Base-by-base conservation (phyloP, 2,329 filamentous ascomycete species). In the Neonectria magnoliae region DNA sequence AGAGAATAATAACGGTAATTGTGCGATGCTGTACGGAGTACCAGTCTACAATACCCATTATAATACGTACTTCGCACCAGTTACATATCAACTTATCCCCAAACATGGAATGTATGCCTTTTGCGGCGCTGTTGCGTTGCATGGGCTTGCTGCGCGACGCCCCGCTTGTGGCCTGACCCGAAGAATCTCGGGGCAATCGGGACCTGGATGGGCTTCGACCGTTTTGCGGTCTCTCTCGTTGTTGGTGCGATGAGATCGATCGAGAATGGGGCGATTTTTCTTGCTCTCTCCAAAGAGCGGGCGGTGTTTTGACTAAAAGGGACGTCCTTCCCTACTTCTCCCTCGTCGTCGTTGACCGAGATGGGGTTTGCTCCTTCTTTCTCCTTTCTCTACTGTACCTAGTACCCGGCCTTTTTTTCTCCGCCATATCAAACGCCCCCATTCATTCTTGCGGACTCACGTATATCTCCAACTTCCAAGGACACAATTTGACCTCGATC, bases 121-220 rank as follows among this genome's bases (percentile, higher is more conserved):
- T 25, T 5, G 25, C 25, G 25, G 13, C 4, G 13, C 14, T 7
- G 6, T 16, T n/a, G 36, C 36, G 36, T 16, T 38, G 36, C 14
- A 38, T 2, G 36, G 36, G 36, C 36, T 16, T 42, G 29, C 58
- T 65, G 63, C 60, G 60, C 57, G 36, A 41, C 16, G 58, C 70
- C 70, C 71, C 71, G 70, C 71, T 70, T 45, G 48, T 70, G 66
- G 65, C 52, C 60, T 66, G 70, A 64, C 62, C 71, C 71, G 71
- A 73, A 67, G 66, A 64, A 70, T 67, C 45, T 73, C 71, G 71
- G 71, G 60, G 58, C 63, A 65, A 29, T 54, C 38, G 60, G 60
- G 57, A 41, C 51, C 55, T 36, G 14, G 58, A 50, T 41, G 57
- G 29, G 52, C 48, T 52, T 56, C 44, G 41, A 56, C 20, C 27